Base-by-base conservation (phyloP, 257 asterid species). In the Parsonsia alboflavescens region DNA sequence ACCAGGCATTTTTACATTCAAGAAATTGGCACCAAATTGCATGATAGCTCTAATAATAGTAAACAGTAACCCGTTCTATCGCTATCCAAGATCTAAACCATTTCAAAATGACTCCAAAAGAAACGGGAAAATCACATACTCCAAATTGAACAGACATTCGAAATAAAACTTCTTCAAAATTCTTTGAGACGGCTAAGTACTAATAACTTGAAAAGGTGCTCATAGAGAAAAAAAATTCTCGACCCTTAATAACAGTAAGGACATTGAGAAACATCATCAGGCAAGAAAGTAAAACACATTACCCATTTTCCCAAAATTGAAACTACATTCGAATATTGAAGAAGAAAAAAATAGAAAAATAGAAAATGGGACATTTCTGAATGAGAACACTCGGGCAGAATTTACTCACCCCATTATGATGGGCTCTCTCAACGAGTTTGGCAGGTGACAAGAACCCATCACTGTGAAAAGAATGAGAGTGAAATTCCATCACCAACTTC, bases 391-490 rank as follows among this genome's bases (percentile, higher is more conserved):
- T 12, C 44, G 64, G 49, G 22, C 19, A 48, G 9, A 53, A 64
- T 6, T 54, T 70, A 77, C 76, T 76, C 68, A 92, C 99, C 94
- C 98, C 98, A 80, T 85, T 86, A 39, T 86, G 93, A 86, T 95
- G 97, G 26, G 99, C 99, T 86, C 96, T 90, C 80, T 95, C 99
- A 42, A 95, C 89, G 63, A 95, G 98, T 88, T 90, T 95, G 48
- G 98, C 45, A 79, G 99, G 98, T 56, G 98, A 86, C 82, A 95
- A 85, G 80, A 80, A 95, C 21, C 99, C 99, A 85, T 95, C 99
- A 79, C 99, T 95, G 78, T 87, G 89, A 76, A 85, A 85, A 1
- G 98, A 86, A 85, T 95, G 99, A 49, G 80, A 90, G 75, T 95
- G 99, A 62, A 95, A 85, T 72, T 95, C 98, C 76, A 95, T 92